phyloP scores from a whole-genome alignment of 768 basidiomycete species.

The Termitomyces sp. region DNA sequence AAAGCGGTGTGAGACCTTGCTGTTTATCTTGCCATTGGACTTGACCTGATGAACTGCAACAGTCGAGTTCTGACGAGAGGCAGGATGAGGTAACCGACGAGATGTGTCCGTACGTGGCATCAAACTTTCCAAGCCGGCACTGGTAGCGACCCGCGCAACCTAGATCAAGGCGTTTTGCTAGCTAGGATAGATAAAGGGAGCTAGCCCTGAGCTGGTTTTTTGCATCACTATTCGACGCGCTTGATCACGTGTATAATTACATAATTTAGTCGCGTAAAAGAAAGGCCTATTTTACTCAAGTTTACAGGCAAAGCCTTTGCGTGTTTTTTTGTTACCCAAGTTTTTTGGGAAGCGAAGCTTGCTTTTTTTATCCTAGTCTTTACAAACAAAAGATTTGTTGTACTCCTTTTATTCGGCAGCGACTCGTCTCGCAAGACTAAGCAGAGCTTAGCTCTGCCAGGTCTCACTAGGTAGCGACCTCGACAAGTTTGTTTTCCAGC shows the following conservation, averaged over 20 bases:
- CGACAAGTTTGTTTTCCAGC: background rate
- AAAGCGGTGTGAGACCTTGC: slow-evolving; percentile 13
- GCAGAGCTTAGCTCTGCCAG: background rate
- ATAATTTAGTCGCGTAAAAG: background rate
- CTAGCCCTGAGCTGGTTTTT: background rate
- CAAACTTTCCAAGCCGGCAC: background rate
- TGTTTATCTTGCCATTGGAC: background rate
- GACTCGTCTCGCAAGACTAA: background rate
- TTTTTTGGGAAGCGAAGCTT: background rate
- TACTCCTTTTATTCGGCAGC: background rate
- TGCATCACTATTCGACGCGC: background rate
- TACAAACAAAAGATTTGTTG: background rate
- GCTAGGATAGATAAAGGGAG: background rate
- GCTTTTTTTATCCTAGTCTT: background rate
- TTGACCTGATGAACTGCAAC: background rate
- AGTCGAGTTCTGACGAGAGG: slow-evolving; percentile 2
- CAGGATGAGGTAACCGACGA: slow-evolving; percentile 12
- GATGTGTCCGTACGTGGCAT: slow-evolving; percentile 12
- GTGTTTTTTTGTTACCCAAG: background rate
- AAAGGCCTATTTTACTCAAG: background rate
- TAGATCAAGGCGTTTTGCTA: background rate
- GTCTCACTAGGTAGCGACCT: background rate
- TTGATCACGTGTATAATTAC: background rate
- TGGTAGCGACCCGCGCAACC: slow-evolving; percentile 11
- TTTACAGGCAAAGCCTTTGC: background rate